Evolutionary conservation across 2,329 filamentous ascomycete genomes (phyloP).

Genomic region (Trichoderma citrinoviride): DNA sequence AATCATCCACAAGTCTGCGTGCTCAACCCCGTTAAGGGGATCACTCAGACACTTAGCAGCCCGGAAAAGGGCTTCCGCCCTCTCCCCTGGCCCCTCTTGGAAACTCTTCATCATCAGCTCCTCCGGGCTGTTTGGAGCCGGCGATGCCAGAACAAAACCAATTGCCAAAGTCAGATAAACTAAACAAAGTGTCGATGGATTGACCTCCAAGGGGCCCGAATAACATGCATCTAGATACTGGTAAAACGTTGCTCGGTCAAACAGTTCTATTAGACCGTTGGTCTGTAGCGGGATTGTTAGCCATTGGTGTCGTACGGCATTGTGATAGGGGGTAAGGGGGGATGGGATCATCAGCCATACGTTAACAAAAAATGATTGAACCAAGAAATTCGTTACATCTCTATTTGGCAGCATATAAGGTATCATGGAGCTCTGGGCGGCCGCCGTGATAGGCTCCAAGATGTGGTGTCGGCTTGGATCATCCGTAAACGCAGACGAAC

Average conservation of each 20-base stretch:
- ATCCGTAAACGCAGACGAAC: slow-evolving; percentile 55
- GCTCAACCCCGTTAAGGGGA: slow-evolving; percentile 51
- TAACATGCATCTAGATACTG: slow-evolving; percentile 53
- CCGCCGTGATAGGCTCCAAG: slow-evolving; percentile 51
- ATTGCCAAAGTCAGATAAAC: slow-evolving; percentile 62
- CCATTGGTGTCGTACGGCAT: not conserved
- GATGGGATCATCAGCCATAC: slow-evolving; percentile 38
- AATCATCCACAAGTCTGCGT: slow-evolving; percentile 63
- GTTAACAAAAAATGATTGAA: slow-evolving; percentile 57
- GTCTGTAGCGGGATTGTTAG: slow-evolving; percentile 41
- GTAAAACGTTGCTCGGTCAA: slow-evolving; percentile 52
- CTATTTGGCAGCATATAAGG: slow-evolving; percentile 48
- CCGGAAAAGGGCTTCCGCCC: slow-evolving; percentile 61
- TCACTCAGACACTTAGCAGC: slow-evolving; percentile 54
- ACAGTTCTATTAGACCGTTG: slow-evolving; percentile 58
- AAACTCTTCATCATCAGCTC: slow-evolving; percentile 51
- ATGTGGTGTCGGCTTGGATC: slow-evolving; percentile 58
- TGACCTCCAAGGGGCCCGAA: slow-evolving; percentile 48
- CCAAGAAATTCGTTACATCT: slow-evolving; percentile 47
- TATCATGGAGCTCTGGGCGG: slow-evolving; percentile 33
- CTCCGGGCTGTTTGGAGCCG: slow-evolving; percentile 48
- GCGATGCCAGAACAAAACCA: slow-evolving; percentile 57
- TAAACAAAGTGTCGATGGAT: slow-evolving; percentile 54
- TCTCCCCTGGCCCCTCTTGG: slow-evolving; percentile 46
- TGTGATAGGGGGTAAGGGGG: not conserved